phyloP scores from a whole-genome alignment of 106 monocot genomes.

The Allium cepa region DNA sequence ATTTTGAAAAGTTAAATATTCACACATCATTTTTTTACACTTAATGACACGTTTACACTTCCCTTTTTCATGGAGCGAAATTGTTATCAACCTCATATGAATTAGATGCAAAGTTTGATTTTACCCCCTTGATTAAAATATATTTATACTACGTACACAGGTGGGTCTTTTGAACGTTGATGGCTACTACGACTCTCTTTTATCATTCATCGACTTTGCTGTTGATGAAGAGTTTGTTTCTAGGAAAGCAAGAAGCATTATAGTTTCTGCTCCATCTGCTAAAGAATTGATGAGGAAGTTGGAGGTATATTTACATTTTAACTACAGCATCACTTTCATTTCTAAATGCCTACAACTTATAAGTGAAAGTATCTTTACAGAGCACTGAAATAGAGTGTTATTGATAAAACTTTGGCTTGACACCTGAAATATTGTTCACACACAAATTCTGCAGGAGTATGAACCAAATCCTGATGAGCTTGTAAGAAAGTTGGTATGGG shows the following conservation, averaged over 20 bases:
- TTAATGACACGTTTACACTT: too few species aligned
- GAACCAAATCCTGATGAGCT: constrained; percentile 21
- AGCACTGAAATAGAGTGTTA: too few species aligned
- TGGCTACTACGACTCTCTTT: constrained; percentile 42
- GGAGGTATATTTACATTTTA: constrained; percentile 23
- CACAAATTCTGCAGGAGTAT: constrained; percentile 17
- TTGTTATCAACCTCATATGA: too few species aligned
- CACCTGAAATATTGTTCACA: too few species aligned
- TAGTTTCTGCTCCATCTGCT: constrained; percentile 42
- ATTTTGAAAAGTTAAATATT: too few species aligned
- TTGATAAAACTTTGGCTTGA: too few species aligned
- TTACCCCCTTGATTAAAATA: not conserved
- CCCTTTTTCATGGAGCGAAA: too few species aligned
- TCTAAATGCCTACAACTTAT: too few species aligned
- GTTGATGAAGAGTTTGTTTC: constrained; percentile 53
- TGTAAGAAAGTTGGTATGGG: constrained; percentile 25
- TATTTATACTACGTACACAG: constrained; percentile 5
- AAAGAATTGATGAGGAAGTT: constrained; percentile 43
- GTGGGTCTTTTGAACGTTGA: constrained; percentile 66
- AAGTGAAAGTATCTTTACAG: too few species aligned
- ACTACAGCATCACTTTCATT: not conserved
- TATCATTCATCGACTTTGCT: constrained; percentile 48
- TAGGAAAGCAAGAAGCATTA: constrained; percentile 26
- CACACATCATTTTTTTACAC: too few species aligned
- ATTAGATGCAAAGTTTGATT: too few species aligned